Evolutionary conservation across 83 land plant genomes (phyloP), one percentile per base, ranked within the genome.

Genomic region (Picea abies): DNA sequence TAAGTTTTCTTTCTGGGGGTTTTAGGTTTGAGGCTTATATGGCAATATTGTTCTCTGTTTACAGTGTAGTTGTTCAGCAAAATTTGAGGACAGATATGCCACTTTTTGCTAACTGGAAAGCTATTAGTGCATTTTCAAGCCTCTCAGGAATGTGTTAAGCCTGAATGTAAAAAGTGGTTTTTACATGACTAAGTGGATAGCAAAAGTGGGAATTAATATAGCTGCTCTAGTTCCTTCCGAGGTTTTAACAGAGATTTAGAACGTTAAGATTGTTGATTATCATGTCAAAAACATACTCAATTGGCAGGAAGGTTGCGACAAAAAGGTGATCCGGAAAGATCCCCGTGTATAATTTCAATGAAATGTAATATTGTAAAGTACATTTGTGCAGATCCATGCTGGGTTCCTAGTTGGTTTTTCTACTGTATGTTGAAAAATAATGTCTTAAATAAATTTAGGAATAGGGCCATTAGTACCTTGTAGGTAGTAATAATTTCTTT

Each of bases 301-400:
- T 75, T 47, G 58, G 78, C 60, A 39, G 23, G 60, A 56, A 14
- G 16, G 60, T 12, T 56, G 60, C 25, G 49, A 14, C 58, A 75
- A 47, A 47, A 41, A 25, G 47, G 78, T n/a, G 78, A 75, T 75
- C 78, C 49, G 60, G 20, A 47, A 75, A 75, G 78, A 47, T 75
- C 60, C 3, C 78, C 12, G 5, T 75, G 78, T 75, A 75, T 75
- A 49, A n/a, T 75, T 75, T 75, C 78, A 23, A 75, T 44, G 22
- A 26, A 75, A 75, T 75, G 78, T 75, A 75, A 75, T 75, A 75
- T 75, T 75, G 78, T 75, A 75, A n/a, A 75, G 78, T 75, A 41
- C 78, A 75, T 75, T 75, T 75, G 41, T 75, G 58, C 78, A 47
- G 78, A 25, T 75, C 49, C 15, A 12, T 2, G 23, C 12, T n/a